These are phyloP conservation scores for Trichoderma atroviride DNA, from an alignment of 2,329 filamentous ascomycete species.

Conservation along the genomic window DNA sequence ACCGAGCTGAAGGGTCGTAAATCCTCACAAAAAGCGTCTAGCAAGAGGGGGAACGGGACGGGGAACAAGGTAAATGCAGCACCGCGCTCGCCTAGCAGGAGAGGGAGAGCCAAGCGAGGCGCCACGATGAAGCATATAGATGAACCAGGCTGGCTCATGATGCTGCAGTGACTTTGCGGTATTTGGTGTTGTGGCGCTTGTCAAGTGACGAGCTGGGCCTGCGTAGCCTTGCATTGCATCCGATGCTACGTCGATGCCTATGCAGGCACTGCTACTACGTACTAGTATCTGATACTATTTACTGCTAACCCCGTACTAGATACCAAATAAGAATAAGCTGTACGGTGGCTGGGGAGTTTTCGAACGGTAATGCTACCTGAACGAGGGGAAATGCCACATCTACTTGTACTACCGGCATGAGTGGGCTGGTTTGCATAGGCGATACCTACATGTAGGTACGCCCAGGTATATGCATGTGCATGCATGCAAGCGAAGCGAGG, in stretches of 20 bases:
- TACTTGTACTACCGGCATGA: neutral
- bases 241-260: neutral
- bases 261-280: neutral
- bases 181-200: neutral
- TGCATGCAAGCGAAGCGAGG: neutral
- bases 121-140: neutral
- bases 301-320: neutral
- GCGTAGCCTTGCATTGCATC: neutral
- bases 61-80: neutral
- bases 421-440: neutral
- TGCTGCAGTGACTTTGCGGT: neutral
- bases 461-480: neutral
- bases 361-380: neutral
- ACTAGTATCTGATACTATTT: neutral
- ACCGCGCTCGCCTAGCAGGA: neutral
- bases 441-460: no score
- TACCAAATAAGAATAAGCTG: neutral
- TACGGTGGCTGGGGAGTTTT: neutral
- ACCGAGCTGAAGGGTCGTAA: neutral
- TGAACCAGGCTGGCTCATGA: neutral
- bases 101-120: neutral
- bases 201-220: constrained; percentile 15
- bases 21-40: neutral
- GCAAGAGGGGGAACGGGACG: neutral
- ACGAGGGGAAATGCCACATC: neutral